These are phyloP conservation scores for Cytidiella melzeri DNA, from an alignment of 768 basidiomycete species.

Conservation along the genomic window DNA sequence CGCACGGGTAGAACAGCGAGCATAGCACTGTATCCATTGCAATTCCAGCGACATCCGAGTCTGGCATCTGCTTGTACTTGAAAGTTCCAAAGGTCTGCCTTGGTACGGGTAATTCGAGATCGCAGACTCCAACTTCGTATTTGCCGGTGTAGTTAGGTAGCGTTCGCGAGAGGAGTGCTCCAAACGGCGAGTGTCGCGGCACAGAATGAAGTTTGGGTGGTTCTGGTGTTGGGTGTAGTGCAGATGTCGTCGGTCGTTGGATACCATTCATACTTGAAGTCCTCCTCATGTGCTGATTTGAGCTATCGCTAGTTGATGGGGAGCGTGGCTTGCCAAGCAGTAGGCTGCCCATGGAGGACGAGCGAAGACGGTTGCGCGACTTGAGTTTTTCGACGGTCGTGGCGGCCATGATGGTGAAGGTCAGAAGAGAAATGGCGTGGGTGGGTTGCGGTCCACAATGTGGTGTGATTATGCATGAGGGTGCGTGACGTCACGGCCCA, in stretches of 20 bases:
- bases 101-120: slow-evolving; percentile 27
- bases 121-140: slow-evolving; percentile 27
- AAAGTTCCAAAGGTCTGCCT: slow-evolving; percentile 22
- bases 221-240: background rate
- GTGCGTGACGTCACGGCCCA: too few species aligned
- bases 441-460: too few species aligned
- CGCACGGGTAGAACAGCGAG: slow-evolving; percentile 28
- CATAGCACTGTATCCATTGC: slow-evolving; percentile 26
- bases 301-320: background rate
- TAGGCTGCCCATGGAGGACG: background rate
- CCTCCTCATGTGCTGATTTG: background rate
- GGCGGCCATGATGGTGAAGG: too few species aligned
- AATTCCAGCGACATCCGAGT: slow-evolving; percentile 20
- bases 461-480: too few species aligned
- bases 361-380: background rate
- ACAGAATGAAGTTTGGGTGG: slow-evolving; percentile 5
- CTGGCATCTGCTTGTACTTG: slow-evolving; percentile 19
- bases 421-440: too few species aligned
- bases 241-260: background rate
- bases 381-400: background rate
- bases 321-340: background rate
- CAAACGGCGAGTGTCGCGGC: slow-evolving; percentile 17
- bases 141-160: slow-evolving; percentile 26
- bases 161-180: slow-evolving; percentile 24
- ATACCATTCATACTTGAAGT: background rate